A percentile compares a stretch with the other conserved stretches of the same genome.
Conservation (phyloP, 768 basidiomycete genomes). For the Daedaleopsis nitida region DNA sequence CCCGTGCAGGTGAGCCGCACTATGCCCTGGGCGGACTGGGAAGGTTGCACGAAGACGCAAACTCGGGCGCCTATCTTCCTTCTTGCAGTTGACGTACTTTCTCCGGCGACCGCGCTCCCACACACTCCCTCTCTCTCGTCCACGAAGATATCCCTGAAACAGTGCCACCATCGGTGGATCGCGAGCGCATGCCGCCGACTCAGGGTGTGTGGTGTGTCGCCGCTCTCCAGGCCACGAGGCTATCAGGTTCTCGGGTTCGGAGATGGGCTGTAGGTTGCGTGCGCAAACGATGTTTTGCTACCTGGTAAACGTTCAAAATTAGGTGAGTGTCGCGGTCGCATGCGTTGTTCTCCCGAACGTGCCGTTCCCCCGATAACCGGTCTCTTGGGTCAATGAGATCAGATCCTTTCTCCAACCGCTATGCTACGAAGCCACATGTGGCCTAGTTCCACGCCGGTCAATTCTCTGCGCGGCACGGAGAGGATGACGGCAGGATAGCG, state of each 20-base stretch:
- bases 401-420: neutral
- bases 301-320: no score
- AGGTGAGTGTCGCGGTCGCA: no score
- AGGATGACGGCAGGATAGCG: neutral
- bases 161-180: neutral
- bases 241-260: neutral
- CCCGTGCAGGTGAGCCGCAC: neutral
- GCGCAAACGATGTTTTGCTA: neutral
- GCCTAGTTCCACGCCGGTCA: slow-evolving; percentile 1
- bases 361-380: neutral
- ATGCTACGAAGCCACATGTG: neutral
- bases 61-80: neutral
- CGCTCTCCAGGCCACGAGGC: neutral
- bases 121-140: neutral
- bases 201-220: neutral
- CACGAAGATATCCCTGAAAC: neutral
- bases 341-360: neutral
- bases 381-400: neutral
- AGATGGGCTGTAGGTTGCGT: neutral
- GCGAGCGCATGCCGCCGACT: neutral
- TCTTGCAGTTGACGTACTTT: neutral
- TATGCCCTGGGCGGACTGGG: neutral
- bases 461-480: neutral
- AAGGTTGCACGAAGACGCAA: neutral
- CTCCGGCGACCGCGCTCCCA: neutral